Conservation (phyloP, 768 basidiomycete species). For the Mycena crocata region DNA sequence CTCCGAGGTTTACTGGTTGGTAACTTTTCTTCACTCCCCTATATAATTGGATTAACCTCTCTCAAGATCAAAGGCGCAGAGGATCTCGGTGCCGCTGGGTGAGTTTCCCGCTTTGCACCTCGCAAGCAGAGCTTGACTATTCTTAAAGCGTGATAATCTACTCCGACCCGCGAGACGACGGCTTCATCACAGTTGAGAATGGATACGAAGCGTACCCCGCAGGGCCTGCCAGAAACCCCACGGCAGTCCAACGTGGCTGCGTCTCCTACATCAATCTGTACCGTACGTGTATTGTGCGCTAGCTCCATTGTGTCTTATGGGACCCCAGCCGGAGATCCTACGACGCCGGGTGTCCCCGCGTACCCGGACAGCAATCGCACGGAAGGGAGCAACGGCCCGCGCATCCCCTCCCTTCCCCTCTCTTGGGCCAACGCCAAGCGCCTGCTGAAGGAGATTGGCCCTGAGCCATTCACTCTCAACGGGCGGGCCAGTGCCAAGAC, state of each 20-base stretch:
- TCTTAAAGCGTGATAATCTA: constrained; percentile 70
- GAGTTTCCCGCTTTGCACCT: not conserved
- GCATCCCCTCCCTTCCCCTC: constrained; percentile 90
- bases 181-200: constrained; percentile 78
- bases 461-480: constrained; percentile 50
- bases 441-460: constrained; percentile 68
- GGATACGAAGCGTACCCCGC: constrained; percentile 84
- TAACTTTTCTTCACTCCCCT: not conserved
- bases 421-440: constrained; percentile 86
- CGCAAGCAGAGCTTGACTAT: not conserved
- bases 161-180: constrained; percentile 89
- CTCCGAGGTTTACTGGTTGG: constrained; percentile 89
- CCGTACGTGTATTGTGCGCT: constrained; percentile 35
- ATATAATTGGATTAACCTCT: constrained; percentile 17
- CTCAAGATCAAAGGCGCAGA: constrained; percentile 82
- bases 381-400: constrained; percentile 71
- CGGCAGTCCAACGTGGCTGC: constrained; percentile 87
- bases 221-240: constrained; percentile 90
- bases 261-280: constrained; percentile 78
- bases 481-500: constrained; percentile 61
- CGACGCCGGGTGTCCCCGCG: constrained; percentile 89
- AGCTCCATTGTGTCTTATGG: not conserved
- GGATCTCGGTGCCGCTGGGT: constrained; percentile 81
- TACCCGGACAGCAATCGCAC: constrained; percentile 82
- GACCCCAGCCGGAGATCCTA: constrained; percentile 70